Conservation (phyloP, 2,329 filamentous ascomycete genomes). For the Aureobasidium sp. region DNA sequence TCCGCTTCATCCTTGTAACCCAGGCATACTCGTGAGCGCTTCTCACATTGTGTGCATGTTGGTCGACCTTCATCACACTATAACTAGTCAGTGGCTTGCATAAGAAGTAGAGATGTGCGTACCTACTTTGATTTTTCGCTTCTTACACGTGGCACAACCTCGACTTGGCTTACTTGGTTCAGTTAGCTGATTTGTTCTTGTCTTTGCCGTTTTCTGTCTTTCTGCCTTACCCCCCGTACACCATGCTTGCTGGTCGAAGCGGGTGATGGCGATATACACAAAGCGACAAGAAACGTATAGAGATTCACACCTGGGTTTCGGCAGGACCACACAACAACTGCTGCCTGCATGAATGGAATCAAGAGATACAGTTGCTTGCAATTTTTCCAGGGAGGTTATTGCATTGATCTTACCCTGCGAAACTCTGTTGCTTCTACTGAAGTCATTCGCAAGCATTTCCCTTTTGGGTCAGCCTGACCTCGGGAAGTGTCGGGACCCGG, state of each 20-base stretch:
- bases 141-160: conserved; percentile 67
- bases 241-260: conserved; percentile 4
- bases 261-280: not conserved
- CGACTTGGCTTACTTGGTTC: conserved; percentile 23
- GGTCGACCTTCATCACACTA: conserved; percentile 63
- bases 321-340: not conserved
- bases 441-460: conserved; percentile 4
- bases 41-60: conserved; percentile 55
- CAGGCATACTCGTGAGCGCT: conserved; percentile 54
- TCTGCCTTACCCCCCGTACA: conserved; percentile 10
- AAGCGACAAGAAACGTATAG: not conserved
- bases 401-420: not conserved
- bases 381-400: not conserved
- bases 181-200: not conserved
- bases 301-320: not conserved
- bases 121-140: conserved; percentile 60
- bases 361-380: not conserved
- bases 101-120: not conserved
- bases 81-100: not conserved
- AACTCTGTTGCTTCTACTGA: not conserved
- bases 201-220: not conserved
- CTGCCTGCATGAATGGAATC: not conserved
- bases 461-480: not conserved
- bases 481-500: not conserved
- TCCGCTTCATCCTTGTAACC: conserved; percentile 66